These are phyloP conservation scores for Saturnispora saitoi DNA, from an alignment of 805 yeast genomes.

Conservation along the genomic window DNA sequence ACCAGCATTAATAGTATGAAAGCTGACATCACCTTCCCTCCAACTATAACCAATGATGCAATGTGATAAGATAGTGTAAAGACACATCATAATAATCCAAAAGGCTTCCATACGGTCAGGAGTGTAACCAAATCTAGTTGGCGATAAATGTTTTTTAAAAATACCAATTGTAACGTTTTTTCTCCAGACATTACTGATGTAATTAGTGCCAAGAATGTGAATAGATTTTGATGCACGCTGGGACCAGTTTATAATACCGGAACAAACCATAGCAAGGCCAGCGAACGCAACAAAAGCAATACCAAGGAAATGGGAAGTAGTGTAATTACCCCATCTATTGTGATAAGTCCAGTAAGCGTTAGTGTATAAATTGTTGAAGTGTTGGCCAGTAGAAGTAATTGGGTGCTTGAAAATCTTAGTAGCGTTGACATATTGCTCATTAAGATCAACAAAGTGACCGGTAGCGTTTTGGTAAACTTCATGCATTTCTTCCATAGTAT, in stretches of 20 bases:
- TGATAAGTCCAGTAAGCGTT: conserved; percentile 21
- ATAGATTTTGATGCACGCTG: conserved; percentile 32
- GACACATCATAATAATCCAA: conserved; percentile 33
- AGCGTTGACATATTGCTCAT: conserved; percentile 24
- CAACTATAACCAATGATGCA: conserved; percentile 20
- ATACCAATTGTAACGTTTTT: conserved; percentile 21
- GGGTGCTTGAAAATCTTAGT: conserved; percentile 31
- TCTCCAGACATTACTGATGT: conserved; percentile 20
- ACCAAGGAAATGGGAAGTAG: conserved; percentile 39
- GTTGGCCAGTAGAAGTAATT: conserved; percentile 18
- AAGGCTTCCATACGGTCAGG: conserved; percentile 49
- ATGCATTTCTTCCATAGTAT: conserved; percentile 28
- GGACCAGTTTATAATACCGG: conserved; percentile 36
- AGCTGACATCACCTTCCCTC: conserved; percentile 19
- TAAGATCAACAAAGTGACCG: conserved; percentile 24
- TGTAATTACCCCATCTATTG: conserved; percentile 29
- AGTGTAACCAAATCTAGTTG: conserved; percentile 25
- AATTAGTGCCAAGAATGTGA: conserved; percentile 26
- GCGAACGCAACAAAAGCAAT: conserved; percentile 41
- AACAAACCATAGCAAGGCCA: conserved; percentile 35
- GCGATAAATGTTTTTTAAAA: conserved; percentile 17
- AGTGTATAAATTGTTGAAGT: conserved; percentile 18
- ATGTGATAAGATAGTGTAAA: conserved; percentile 16
- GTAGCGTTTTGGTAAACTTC: conserved; percentile 35
- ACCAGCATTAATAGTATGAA: conserved; percentile 16